Conservation (phyloP, 257 asterid genomes). For the Rehmannia glutinosa region DNA sequence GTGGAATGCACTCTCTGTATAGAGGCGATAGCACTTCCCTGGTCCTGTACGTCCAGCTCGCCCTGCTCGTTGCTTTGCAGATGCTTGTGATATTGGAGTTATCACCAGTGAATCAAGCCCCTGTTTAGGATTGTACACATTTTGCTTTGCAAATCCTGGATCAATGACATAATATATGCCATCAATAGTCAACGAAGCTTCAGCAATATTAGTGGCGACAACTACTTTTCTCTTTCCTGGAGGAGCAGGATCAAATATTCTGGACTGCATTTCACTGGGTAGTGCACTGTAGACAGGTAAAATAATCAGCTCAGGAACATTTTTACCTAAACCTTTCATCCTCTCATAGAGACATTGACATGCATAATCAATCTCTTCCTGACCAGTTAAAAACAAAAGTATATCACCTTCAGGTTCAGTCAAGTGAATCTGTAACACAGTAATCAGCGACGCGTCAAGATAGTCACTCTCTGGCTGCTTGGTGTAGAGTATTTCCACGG, state of each 20-base stretch:
- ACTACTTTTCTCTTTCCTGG: slow-evolving; percentile 78
- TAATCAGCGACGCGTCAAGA: slow-evolving; percentile 60
- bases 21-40: slow-evolving; percentile 79
- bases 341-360: slow-evolving; percentile 72
- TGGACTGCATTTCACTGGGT: slow-evolving; percentile 79
- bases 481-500: slow-evolving; percentile 73
- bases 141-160: slow-evolving; percentile 81
- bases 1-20: slow-evolving; percentile 73
- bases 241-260: slow-evolving; percentile 77
- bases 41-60: slow-evolving; percentile 84
- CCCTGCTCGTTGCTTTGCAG: slow-evolving; percentile 82
- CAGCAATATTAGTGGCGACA: slow-evolving; percentile 82
- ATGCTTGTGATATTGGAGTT: slow-evolving; percentile 81
- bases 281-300: slow-evolving; percentile 71
- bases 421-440: slow-evolving; percentile 72
- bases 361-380: slow-evolving; percentile 75
- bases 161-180: slow-evolving; percentile 75
- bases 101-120: slow-evolving; percentile 71
- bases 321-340: slow-evolving; percentile 71
- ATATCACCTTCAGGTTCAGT: slow-evolving; percentile 79
- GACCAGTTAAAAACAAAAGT: slow-evolving; percentile 74
- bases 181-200: slow-evolving; percentile 75
- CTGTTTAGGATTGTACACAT: slow-evolving; percentile 75
- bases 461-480: slow-evolving; percentile 85
- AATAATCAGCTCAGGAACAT: slow-evolving; percentile 71